Percentiles rank a stretch among this genome's conserved stretches.
These are phyloP conservation scores for Amylostereum chailletii DNA, from an alignment of 1,284 basidiomycete species.

Conservation along the genomic window DNA sequence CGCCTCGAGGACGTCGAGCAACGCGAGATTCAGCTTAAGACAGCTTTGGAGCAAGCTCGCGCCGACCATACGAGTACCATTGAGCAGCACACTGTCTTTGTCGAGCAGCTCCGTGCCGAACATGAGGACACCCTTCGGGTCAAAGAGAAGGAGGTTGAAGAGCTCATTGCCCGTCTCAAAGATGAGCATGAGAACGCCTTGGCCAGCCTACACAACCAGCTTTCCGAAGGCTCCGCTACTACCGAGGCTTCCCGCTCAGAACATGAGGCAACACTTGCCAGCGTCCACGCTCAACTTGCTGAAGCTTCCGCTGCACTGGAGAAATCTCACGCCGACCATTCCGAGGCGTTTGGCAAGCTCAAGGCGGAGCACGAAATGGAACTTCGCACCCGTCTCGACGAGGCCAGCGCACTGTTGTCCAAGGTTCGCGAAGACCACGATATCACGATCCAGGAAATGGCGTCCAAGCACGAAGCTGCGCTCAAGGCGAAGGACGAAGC, in stretches of 20 bases:
- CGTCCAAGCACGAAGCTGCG: slow-evolving; percentile 43
- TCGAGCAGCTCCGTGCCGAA: slow-evolving; percentile 41
- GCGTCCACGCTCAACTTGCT: slow-evolving; percentile 25
- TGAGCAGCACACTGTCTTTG: slow-evolving; percentile 33
- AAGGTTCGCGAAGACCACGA: slow-evolving; percentile 44
- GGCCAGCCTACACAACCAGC: slow-evolving; percentile 18
- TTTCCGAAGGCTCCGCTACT: slow-evolving; percentile 20
- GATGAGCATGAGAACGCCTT: slow-evolving; percentile 30
- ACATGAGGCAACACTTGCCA: slow-evolving; percentile 24
- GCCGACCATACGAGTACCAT: slow-evolving; percentile 33
- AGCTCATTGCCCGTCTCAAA: slow-evolving; percentile 34
- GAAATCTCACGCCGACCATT: slow-evolving; percentile 42
- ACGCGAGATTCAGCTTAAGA: slow-evolving; percentile 47
- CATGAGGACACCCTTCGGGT: slow-evolving; percentile 45
- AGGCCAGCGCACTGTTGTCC: slow-evolving; percentile 38
- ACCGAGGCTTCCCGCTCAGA: slow-evolving; percentile 23
- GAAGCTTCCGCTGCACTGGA: slow-evolving; percentile 33
- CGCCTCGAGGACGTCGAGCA: slow-evolving; percentile 43
- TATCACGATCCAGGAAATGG: slow-evolving; percentile 36
- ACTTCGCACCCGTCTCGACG: slow-evolving; percentile 29
- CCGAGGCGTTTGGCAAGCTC: slow-evolving; percentile 40
- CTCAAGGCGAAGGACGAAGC: slow-evolving; percentile 56
- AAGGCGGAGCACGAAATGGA: slow-evolving; percentile 37
- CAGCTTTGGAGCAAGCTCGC: slow-evolving; percentile 40
- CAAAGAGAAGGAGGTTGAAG: slow-evolving; percentile 46